Percentiles rank a stretch among this genome's conserved stretches.
phyloP scores from a whole-genome alignment of 352 stramenopile genomes.

The Globisporangium middletonii region DNA sequence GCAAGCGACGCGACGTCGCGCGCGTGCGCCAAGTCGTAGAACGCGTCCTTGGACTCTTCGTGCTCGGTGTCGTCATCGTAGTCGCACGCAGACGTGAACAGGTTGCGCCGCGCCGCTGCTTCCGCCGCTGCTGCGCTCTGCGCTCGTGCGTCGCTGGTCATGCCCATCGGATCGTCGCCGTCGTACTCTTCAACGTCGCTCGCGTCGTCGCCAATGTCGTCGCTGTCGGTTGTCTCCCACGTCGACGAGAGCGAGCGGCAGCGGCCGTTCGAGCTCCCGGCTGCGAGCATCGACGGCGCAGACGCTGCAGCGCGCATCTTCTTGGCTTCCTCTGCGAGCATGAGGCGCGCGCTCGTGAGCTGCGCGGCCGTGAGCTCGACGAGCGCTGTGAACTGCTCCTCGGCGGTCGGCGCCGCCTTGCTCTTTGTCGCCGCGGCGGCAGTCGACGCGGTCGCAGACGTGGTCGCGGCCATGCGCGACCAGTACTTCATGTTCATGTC shows the following conservation, averaged over 20 bases:
- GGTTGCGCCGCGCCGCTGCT: not conserved
- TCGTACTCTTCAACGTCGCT: constrained; percentile 22
- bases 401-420: not conserved
- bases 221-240: constrained; percentile 48
- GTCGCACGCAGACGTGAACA: constrained; percentile 18
- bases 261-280: constrained; percentile 16
- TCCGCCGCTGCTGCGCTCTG: not conserved
- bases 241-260: constrained; percentile 58
- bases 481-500: constrained; percentile 12
- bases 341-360: constrained; percentile 7
- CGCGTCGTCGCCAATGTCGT: constrained; percentile 25
- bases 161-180: constrained; percentile 12
- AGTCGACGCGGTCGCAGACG: not conserved
- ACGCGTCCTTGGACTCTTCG: constrained; percentile 17
- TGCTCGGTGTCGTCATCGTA: constrained; percentile 33
- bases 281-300: constrained; percentile 5
- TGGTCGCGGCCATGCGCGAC: constrained; percentile 5
- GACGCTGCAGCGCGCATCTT: constrained; percentile 12
- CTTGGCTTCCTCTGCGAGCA: constrained; percentile 13
- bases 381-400: constrained; percentile 11
- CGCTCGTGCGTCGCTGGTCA: not conserved
- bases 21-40: constrained; percentile 7
- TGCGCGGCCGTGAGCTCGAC: constrained; percentile 10
- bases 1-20: constrained; percentile 8
- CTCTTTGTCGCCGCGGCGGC: not conserved